These are phyloP conservation scores for Phytophthora parvispora DNA, from an alignment of 352 stramenopile genomes.

Conservation along the genomic window DNA sequence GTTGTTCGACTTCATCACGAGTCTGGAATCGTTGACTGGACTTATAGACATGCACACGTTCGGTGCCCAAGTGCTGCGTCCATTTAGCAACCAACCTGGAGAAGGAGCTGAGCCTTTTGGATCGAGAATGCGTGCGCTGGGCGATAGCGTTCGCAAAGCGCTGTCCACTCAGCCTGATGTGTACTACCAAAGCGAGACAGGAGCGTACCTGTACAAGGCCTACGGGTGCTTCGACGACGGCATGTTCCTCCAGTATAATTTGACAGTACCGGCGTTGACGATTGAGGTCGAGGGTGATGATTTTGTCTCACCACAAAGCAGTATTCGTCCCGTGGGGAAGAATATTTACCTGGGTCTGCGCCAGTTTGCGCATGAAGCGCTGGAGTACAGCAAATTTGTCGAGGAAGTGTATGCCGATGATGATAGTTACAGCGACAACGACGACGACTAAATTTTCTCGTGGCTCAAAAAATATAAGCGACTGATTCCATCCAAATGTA, in stretches of 20 bases:
- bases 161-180: conserved; percentile 45
- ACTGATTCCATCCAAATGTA: not conserved
- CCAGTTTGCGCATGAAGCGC: conserved; percentile 66
- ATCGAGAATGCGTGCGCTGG: conserved; percentile 54
- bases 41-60: conserved; percentile 80
- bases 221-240: conserved; percentile 81
- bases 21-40: conserved; percentile 49
- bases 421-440: conserved; percentile 13
- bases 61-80: conserved; percentile 65
- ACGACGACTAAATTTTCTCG: not conserved
- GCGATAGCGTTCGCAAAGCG: conserved; percentile 53
- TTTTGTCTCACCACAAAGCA: conserved; percentile 70
- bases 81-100: conserved; percentile 65
- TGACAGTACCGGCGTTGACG: conserved; percentile 70
- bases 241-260: conserved; percentile 68
- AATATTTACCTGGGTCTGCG: conserved; percentile 69
- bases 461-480: not conserved
- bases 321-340: conserved; percentile 62
- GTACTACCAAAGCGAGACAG: conserved; percentile 68
- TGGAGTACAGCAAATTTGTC: conserved; percentile 54
- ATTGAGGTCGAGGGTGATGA: conserved; percentile 78
- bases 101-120: conserved; percentile 57
- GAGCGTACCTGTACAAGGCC: conserved; percentile 65
- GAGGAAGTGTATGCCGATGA: conserved; percentile 24
- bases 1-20: conserved; percentile 67